phyloP scores from a whole-genome alignment of 345 rosid genomes.

The Orychophragmus violaceus region DNA sequence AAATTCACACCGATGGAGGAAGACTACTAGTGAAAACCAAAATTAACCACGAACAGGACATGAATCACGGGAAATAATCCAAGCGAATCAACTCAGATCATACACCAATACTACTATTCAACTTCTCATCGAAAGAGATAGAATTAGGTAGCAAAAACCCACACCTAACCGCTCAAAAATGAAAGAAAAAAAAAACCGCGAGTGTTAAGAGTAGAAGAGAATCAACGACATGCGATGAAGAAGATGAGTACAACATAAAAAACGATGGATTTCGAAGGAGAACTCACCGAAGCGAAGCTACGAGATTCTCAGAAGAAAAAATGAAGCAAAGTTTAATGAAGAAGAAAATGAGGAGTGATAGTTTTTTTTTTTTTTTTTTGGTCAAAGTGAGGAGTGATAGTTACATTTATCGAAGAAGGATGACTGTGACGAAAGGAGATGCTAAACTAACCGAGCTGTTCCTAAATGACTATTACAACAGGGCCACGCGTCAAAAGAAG shows the following conservation, averaged over 20 bases:
- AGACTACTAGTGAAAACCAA: neutral
- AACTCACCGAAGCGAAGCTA: slow-evolving; percentile 21
- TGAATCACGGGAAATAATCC: neutral
- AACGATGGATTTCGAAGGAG: neutral
- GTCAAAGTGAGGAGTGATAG: neutral
- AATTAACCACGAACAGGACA: neutral
- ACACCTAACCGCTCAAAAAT: slow-evolving; percentile 4
- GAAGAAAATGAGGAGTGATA: slow-evolving; percentile 9
- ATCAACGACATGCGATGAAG: neutral
- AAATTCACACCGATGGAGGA: neutral
- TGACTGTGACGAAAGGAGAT: slow-evolving; percentile 17
- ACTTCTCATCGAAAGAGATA: neutral
- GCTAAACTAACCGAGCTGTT: slow-evolving; percentile 21
- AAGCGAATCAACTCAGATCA: neutral
- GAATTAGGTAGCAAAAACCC: slow-evolving; percentile 4
- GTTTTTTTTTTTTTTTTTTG: too few relatives aligned
- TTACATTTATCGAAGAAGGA: slow-evolving; percentile 16
- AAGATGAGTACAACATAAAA: neutral
- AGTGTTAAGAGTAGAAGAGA: neutral
- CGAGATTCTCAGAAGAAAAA: slow-evolving; percentile 18
- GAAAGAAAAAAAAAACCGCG: neutral
- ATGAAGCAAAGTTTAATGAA: neutral
- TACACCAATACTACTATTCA: neutral
- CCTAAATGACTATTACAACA: slow-evolving; percentile 4
- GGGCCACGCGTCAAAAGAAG: slow-evolving; percentile 10